Evolutionary conservation across 1,139 yeast genomes (phyloP), one percentile per base, ranked within the genome.

Genomic region (Arxiozyma telluris): DNA sequence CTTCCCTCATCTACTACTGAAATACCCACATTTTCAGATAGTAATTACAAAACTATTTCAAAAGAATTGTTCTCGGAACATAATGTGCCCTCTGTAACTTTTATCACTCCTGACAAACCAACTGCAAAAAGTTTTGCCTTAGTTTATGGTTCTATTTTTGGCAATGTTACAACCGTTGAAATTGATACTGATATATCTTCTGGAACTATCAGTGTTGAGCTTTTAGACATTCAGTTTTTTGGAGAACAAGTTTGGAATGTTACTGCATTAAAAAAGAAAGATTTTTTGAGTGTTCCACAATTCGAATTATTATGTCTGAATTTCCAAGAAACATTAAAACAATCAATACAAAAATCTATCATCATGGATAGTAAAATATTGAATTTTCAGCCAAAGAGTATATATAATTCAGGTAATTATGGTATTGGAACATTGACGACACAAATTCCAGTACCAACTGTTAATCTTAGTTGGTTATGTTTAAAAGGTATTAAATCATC

Each of bases 351-450:
- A 42, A 51, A 52, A 25, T 59, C 63, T 1, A 54, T 61, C 4
- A 50, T 53, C 21, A 59, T 59, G 48, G 65, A 64, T 50, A 61
- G 64, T 51, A 47, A 51, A 15, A 53, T 64, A 3, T 53, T 64
- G 9, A 57, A 54, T 6, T 52, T 52, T 20, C 53, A 53, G 8
- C 59, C 65, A 9, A 50, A 58, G n/a, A 57, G 54, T 39, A 44
- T 54, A 1, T 50, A 52, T 34, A 45, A 54, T 21, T 61, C 67
- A 1, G 58, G 59, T 25, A 48, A 56, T 18, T 54, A 61, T 23
- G 67, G 68, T 1, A 57, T 63, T 18, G 68, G 67, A 7, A 51
- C 62, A 7, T 27, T 59, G 34, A 59, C 66, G 1, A 63, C 65
- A 1, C 66, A 62, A 53, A 56, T 63, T 11, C 57, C 61, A 17